Evolutionary conservation across 2,329 filamentous ascomycete species (phyloP), one percentile per base, ranked within the genome.

Genomic region (Colletotrichum sojae): DNA sequence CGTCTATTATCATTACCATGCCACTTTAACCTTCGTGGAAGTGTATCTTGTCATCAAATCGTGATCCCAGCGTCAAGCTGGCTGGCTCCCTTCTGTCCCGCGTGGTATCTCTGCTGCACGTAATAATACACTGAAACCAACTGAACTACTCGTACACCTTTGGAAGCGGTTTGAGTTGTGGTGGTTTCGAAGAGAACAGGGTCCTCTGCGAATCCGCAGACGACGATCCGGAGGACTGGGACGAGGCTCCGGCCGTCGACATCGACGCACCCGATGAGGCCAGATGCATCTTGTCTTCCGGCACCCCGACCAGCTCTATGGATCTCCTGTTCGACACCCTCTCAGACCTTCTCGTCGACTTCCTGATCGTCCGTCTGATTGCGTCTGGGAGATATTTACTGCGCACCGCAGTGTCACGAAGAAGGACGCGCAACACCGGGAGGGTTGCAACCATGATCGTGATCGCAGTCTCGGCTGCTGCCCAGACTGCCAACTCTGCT

Each of bases 371-470:
- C 55, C 66, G 56, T 2, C 56, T 67, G n/a, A 69, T 69, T 20
- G 67, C 51, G 2, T 69, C 25, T 5, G 67, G 67, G 27, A 69
- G 56, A 36, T 52, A 69, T 13, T 51, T 56, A 20, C 55, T 67
- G 6, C 36, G 55, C 13, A 67, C 20, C 6, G 67, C 67, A 5
- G 67, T 60, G 9, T 69, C 56, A 22, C 67, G 67, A 6, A 69
- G 51, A 5, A 69, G 25, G 31, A 67, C 67, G 4, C 67, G 55
- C n/a, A 79, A 64, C 9, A 79, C 73, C 3, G 71, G 78, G 27
- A 80, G 75, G 13, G 77, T 79, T 1, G 77, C 73, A 5, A 76
- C 78, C 71, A 79, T 76, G 54, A 80, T 79, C 13, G 78, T 79
- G 16, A 78, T 76, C 46, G 77, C 75, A 5, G 76, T 76, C 68